These are phyloP conservation scores for Penicillium sp. DNA, from an alignment of 2,329 filamentous ascomycete species.

Conservation along the genomic window DNA sequence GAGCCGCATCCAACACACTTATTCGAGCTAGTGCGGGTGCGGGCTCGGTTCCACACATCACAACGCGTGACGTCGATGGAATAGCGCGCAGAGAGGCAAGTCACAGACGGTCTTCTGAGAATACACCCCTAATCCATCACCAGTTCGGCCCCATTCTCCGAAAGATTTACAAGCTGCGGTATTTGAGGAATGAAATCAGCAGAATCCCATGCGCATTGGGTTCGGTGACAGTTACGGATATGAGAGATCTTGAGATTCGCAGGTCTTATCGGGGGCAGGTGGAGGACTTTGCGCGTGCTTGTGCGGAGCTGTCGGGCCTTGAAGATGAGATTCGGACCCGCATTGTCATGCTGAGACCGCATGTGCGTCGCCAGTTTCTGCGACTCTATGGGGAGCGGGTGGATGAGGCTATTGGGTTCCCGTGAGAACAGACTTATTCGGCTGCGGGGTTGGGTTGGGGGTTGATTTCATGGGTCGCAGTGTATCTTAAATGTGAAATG, in stretches of 20 bases:
- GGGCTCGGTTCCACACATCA: too few relatives aligned
- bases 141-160: too few relatives aligned
- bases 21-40: too few relatives aligned
- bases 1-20: too few relatives aligned
- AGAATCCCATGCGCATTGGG: neutral
- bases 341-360: neutral
- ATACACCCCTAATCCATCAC: too few relatives aligned
- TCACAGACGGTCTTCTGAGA: too few relatives aligned
- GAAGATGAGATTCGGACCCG: neutral
- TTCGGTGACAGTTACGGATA: neutral
- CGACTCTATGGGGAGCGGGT: neutral
- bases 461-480: neutral
- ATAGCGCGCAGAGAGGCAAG: too few relatives aligned
- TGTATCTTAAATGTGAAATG: neutral
- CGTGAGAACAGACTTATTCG: neutral
- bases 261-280: neutral
- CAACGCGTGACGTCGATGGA: too few relatives aligned
- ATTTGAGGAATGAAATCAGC: too few relatives aligned
- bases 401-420: neutral
- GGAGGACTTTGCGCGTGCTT: neutral
- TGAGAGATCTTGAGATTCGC: neutral
- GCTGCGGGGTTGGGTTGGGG: neutral
- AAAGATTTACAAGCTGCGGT: too few relatives aligned
- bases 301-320: neutral
- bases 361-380: neutral